phyloP scores from a whole-genome alignment of 805 yeast species.

The Brettanomyces custersianus region DNA sequence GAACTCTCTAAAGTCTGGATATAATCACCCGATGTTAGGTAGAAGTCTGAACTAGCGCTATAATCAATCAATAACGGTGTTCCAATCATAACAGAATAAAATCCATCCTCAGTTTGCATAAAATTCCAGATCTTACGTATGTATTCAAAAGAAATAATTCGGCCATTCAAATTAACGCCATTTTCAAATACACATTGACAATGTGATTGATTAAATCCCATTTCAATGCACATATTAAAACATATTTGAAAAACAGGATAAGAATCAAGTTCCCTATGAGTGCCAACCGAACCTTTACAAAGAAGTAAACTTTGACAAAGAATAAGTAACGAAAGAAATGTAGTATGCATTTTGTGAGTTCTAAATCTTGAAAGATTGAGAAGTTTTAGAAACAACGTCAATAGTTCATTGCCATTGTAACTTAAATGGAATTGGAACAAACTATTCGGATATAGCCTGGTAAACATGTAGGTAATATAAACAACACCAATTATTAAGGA shows the following conservation, averaged over 20 bases:
- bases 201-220: conserved; percentile 6
- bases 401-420: conserved; percentile 1
- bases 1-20: background rate
- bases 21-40: background rate
- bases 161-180: background rate
- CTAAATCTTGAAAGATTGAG: conserved; percentile 7
- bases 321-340: conserved; percentile 6
- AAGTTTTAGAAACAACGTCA: conserved; percentile 3
- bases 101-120: conserved; percentile 7
- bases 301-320: conserved; percentile 7
- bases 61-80: conserved; percentile 10
- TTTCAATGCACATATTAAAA: conserved; percentile 4
- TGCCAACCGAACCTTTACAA: conserved; percentile 8
- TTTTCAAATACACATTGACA: background rate
- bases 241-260: conserved; percentile 8
- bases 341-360: conserved; percentile 3
- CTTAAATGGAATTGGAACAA: background rate
- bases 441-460: background rate
- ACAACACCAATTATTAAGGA: conserved; percentile 12
- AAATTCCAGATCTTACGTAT: conserved; percentile 10
- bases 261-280: conserved; percentile 6
- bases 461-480: conserved; percentile 5
- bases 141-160: background rate
- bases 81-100: conserved; percentile 5
- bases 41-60: conserved; percentile 7